Conservation (phyloP, 352 stramenopile species). For the Elongisporangium anandrum region DNA sequence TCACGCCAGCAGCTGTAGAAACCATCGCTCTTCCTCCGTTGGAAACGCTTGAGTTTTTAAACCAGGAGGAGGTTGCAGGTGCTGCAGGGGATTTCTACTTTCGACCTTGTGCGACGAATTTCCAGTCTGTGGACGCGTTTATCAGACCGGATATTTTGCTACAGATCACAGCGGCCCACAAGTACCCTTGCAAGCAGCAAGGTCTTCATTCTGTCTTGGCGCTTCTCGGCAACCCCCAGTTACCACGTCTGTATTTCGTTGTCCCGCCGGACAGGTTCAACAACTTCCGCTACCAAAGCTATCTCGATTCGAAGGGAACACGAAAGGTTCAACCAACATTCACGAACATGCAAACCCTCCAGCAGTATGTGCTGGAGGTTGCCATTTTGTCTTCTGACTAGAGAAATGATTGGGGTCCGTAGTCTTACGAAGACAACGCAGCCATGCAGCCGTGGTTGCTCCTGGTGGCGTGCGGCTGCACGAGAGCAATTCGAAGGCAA, state of each 20-base stretch:
- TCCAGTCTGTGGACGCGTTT: slow-evolving; percentile 10
- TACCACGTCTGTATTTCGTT: slow-evolving; percentile 11
- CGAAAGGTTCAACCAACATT: too few relatives aligned
- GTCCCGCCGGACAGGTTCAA: slow-evolving; percentile 9
- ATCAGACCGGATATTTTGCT: slow-evolving; percentile 10
- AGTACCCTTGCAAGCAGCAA: slow-evolving; percentile 10
- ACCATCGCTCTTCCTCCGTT: neutral
- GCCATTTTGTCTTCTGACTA: too few relatives aligned
- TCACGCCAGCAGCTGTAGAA: neutral
- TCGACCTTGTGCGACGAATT: slow-evolving; percentile 8
- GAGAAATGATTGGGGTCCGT: neutral
- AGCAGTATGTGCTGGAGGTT: too few relatives aligned
- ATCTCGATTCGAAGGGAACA: slow-evolving; percentile 10
- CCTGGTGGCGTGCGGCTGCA: too few relatives aligned
- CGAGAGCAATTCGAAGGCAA: too few relatives aligned
- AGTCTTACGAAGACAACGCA: too few relatives aligned
- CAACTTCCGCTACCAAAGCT: slow-evolving; percentile 7
- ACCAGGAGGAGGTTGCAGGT: slow-evolving; percentile 4
- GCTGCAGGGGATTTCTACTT: slow-evolving; percentile 4
- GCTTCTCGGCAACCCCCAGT: slow-evolving; percentile 5
- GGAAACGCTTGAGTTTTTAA: slow-evolving; percentile 5
- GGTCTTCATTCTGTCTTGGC: slow-evolving; percentile 8
- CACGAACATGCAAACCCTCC: too few relatives aligned
- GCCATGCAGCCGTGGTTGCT: too few relatives aligned
- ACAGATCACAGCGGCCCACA: slow-evolving; percentile 8